Percentiles rank a stretch among this genome's conserved stretches.
phyloP scores from a whole-genome alignment of 2,329 filamentous ascomycete species.

The Fusarium nematophilum region DNA sequence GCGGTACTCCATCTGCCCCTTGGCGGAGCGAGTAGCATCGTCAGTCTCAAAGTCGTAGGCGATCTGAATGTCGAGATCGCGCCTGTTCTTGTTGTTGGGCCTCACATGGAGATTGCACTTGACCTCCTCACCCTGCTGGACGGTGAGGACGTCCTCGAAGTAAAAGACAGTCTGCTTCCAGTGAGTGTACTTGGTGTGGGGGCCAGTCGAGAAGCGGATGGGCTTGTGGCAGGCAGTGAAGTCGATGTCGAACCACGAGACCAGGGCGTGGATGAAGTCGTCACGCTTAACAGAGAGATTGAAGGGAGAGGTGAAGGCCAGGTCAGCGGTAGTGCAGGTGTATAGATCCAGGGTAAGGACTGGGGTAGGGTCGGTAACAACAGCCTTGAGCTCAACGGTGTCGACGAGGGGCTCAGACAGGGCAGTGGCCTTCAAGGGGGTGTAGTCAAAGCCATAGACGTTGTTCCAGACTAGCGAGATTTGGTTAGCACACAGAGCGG shows the following conservation, averaged over 20 bases:
- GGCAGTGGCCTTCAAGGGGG: conserved; percentile 91
- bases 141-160: conserved; percentile 90
- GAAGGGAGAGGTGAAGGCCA: conserved; percentile 86
- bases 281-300: conserved; percentile 81
- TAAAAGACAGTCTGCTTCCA: conserved; percentile 99
- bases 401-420: conserved; percentile 97
- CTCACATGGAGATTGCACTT: conserved; percentile 80
- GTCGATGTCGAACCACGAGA: conserved; percentile 99
- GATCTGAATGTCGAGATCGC: conserved; percentile 92
- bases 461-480: conserved; percentile 89
- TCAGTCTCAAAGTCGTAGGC: conserved; percentile 83
- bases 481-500: conserved; percentile 4
- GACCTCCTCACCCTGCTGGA: conserved; percentile 86
- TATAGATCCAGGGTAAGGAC: conserved; percentile 94
- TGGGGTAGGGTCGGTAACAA: conserved; percentile 89
- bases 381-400: conserved; percentile 96
- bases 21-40: conserved; percentile 75
- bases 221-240: conserved; percentile 99
- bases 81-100: conserved; percentile 93
- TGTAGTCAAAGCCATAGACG: conserved; percentile 98
- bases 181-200: conserved; percentile 99
- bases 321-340: conserved; percentile 84
- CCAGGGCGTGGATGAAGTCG: conserved; percentile 95
- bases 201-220: conserved; percentile 94
- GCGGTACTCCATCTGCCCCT: conserved; percentile 83